Evolutionary conservation across 1,284 basidiomycete genomes (phyloP), one percentile per base, ranked within the genome.

Genomic region (Puccinia coronata): DNA sequence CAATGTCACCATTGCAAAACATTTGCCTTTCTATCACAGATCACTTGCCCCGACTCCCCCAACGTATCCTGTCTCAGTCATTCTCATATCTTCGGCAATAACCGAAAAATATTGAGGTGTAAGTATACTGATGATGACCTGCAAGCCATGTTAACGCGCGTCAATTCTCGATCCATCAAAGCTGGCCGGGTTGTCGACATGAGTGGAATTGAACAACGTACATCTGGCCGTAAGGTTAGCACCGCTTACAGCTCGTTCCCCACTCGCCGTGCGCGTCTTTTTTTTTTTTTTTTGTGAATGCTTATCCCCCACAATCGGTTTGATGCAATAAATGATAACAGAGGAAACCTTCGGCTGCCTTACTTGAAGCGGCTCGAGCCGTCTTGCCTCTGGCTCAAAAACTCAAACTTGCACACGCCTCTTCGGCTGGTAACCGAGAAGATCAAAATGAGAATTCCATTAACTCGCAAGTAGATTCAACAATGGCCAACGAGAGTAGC

Each of bases 1-100:
- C 95, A 98, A 87, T 99, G 97, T 89, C 88, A 89, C 76, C 88
- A 93, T 84, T 99, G 97, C 92, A 96, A 97, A 86, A 90, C 90
- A 16, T 97, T 98, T 87, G 96, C 93, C 87, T 99, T 98, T 87
- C 91, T 99, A 34, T 82, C 89, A 47, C 85, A 91, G 82, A 91
- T 96, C 51, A 81, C 71, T 28, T 80, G 43, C 14, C 41, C 59
- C 14, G 31, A 23, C 2, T 72, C 25, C 55, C 23, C 61, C 31
- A 73, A 74, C 16, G 79, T 81, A 53, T 91, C 92, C 1, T 99
- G 97, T 86, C 90, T 94, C 75, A 92, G 95, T 78, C 96, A 99
- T 87, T 89, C 89, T 31, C 55, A 81, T 59, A 81, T 72, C 51
- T 74, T 81, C 47, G 79, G 70, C 59, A 51, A 67, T 55, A 71